Evolutionary conservation across 257 asterid species (phyloP).

Genomic region (Galeopsis tetrahit): DNA sequence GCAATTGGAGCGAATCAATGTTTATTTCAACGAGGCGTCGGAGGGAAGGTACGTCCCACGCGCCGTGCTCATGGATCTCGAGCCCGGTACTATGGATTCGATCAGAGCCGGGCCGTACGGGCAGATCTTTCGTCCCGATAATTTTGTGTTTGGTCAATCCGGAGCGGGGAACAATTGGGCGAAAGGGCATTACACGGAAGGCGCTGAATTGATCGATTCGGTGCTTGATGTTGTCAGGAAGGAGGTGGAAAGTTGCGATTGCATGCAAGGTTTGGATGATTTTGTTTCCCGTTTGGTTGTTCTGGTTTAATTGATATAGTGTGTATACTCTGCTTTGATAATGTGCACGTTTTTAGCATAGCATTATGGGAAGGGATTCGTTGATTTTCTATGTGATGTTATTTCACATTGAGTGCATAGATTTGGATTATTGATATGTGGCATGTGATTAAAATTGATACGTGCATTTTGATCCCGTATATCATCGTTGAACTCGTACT

Average conservation of each 20-base stretch:
- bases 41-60: constrained; percentile 72
- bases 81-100: constrained; percentile 73
- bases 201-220: constrained; percentile 68
- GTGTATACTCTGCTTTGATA: not conserved
- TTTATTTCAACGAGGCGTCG: constrained; percentile 65
- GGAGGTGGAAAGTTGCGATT: constrained; percentile 72
- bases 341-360: not conserved
- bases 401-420: not conserved
- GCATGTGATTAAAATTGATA: not conserved
- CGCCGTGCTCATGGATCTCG: constrained; percentile 71
- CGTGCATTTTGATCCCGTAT: not conserved
- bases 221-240: constrained; percentile 76
- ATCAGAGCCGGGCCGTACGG: constrained; percentile 66
- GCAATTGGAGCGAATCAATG: constrained; percentile 64
- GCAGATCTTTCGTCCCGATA: constrained; percentile 67
- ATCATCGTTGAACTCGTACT: not conserved
- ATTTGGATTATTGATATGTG: not conserved
- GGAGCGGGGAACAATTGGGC: constrained; percentile 80
- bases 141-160: constrained; percentile 65
- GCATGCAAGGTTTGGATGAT: constrained; percentile 59
- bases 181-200: constrained; percentile 73
- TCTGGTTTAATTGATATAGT: not conserved
- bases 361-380: not conserved
- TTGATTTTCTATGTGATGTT: not conserved
- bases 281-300: not conserved